These are phyloP conservation scores for Puccinia horiana DNA, from an alignment of 1,284 basidiomycete species.

Conservation along the genomic window DNA sequence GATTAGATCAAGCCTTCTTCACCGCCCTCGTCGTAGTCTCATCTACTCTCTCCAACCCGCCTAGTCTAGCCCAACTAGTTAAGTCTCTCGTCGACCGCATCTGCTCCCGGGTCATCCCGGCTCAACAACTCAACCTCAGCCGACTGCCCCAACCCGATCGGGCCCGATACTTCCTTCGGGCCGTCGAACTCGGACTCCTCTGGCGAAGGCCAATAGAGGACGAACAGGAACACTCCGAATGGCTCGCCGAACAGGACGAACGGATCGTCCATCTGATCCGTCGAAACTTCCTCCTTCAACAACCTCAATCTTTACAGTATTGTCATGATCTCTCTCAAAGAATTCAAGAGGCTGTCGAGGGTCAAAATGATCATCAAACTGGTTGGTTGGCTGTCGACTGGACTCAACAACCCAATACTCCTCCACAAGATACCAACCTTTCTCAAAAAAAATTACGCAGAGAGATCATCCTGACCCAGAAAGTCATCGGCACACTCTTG, in stretches of 20 bases:
- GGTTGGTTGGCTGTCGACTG: conserved; percentile 46
- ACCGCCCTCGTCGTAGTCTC: conserved; percentile 35
- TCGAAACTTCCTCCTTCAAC: conserved; percentile 7
- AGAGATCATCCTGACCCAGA: conserved; percentile 26
- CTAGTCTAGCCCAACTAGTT: not conserved
- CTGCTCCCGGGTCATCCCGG: conserved; percentile 6
- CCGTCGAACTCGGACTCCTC: conserved; percentile 22
- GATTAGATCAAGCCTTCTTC: conserved; percentile 29
- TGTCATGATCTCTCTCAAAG: conserved; percentile 20
- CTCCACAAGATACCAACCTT: not conserved
- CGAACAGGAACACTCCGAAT: not conserved
- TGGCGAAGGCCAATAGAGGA: conserved; percentile 31
- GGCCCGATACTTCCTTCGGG: conserved; percentile 29
- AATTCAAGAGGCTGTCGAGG: conserved; percentile 37
- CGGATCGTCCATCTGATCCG: conserved; percentile 30
- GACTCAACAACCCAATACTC: not conserved
- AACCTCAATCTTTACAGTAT: not conserved
- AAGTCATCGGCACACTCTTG: conserved; percentile 13
- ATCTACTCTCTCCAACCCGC: not conserved
- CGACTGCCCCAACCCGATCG: conserved; percentile 22
- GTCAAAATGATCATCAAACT: not conserved
- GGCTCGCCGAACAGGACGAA: conserved; percentile 14
- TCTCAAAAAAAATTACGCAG: not conserved
- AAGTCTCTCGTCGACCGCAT: not conserved
- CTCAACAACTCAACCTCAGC: not conserved